phyloP scores from a whole-genome alignment of 2,329 filamentous ascomycete genomes.

The Lasiodiplodia gonubiensis region DNA sequence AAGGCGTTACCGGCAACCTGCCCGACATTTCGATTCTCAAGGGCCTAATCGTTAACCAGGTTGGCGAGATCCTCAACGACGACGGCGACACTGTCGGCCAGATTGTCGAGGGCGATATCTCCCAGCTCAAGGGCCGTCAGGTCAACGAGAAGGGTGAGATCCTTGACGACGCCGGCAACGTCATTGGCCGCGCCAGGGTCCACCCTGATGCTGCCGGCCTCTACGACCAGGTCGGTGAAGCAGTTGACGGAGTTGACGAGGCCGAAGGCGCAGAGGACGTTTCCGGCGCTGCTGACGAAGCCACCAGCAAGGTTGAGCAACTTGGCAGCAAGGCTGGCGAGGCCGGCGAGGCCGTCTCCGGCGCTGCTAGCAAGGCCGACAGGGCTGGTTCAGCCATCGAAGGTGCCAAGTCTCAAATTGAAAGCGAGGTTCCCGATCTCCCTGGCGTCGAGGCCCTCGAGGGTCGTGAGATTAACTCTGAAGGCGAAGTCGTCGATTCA shows the following conservation, averaged over 20 bases:
- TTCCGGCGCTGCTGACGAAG: background rate
- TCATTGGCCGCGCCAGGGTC: conserved; percentile 59
- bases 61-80: conserved; percentile 57
- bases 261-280: conserved; percentile 31
- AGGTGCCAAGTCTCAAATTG: conserved; percentile 37
- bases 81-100: conserved; percentile 58
- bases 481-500: conserved; percentile 56
- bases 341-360: conserved; percentile 39
- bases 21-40: conserved; percentile 55
- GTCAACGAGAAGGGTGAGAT: conserved; percentile 62
- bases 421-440: conserved; percentile 48
- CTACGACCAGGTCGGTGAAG: conserved; percentile 42
- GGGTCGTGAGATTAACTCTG: conserved; percentile 57
- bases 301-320: conserved; percentile 8
- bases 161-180: conserved; percentile 60
- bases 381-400: conserved; percentile 34
- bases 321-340: conserved; percentile 19
- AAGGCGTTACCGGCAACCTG: conserved; percentile 43
- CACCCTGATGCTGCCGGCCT: conserved; percentile 53
- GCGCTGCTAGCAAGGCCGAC: conserved; percentile 30
- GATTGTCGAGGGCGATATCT: conserved; percentile 55
- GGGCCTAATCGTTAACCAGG: conserved; percentile 53
- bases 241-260: conserved; percentile 34
- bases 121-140: conserved; percentile 54
- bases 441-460: conserved; percentile 59